phyloP scores from a whole-genome alignment of 129 eudicot species.

The carrot (Daucus carota) region DH1_v3.0 NC_030386.2:40451001-40451500 shows the following conservation, averaged over 20 bases:
- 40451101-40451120: constrained; percentile 22
- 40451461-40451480: constrained; percentile 26
- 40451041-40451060: background rate
- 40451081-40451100: constrained; percentile 20
- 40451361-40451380: constrained; percentile 36
- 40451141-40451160: background rate
- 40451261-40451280: constrained; percentile 6
- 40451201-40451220: background rate
- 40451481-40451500: constrained; percentile 22
- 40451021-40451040: constrained; percentile 38
- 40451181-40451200: constrained; percentile 1
- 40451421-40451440: constrained; percentile 9
- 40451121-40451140: background rate
- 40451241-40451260: background rate
- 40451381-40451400: constrained; percentile 17
- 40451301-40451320: background rate
- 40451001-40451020: constrained; percentile 42
- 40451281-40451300: background rate
- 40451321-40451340: background rate
- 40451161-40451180: background rate
- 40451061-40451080: constrained; percentile 1
- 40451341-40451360: constrained; percentile 27
- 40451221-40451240: background rate
- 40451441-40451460: constrained; percentile 28
- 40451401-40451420: constrained; percentile 11